Percentiles rank a stretch among this genome's conserved stretches.
Conservation (phyloP, 306 rosid species). For the Luffa acutangula region DNA sequence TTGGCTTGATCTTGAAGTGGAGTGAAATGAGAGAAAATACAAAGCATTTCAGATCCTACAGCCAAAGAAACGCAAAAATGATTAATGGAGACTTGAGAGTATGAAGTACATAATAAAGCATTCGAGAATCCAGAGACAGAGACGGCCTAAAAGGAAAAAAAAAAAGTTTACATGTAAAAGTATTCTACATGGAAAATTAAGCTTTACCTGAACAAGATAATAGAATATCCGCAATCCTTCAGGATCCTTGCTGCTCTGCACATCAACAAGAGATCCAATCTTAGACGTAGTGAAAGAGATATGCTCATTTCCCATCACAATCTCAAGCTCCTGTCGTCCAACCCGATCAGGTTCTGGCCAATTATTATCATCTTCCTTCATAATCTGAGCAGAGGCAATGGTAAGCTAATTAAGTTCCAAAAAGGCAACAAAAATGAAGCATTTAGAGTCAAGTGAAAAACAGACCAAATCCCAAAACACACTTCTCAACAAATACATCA, state of each 20-base stretch:
- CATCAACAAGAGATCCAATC: slow-evolving; percentile 94
- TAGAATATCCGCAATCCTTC: slow-evolving; percentile 99
- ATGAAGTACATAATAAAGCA: not conserved
- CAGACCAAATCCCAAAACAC: not conserved
- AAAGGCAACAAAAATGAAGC: not conserved
- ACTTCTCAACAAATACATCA: not conserved
- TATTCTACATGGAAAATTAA: not conserved
- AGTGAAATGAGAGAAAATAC: slow-evolving; percentile 92
- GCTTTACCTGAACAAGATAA: slow-evolving; percentile 87
- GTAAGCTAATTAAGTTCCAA: not conserved
- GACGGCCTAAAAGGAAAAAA: not conserved
- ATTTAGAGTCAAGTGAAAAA: not conserved
- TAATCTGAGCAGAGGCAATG: slow-evolving; percentile 34
- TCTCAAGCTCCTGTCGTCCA: slow-evolving; percentile 94
- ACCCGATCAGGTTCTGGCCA: slow-evolving; percentile 98
- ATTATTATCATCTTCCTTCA: slow-evolving; percentile 95
- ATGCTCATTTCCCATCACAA: slow-evolving; percentile 97
- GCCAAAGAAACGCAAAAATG: slow-evolving; percentile 15
- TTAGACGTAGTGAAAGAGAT: slow-evolving; percentile 94
- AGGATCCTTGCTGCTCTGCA: slow-evolving; percentile 95
- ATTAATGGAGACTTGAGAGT: not conserved
- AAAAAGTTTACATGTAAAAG: not conserved
- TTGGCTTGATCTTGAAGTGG: slow-evolving; percentile 96
- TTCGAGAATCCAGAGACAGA: not conserved
- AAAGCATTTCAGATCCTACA: slow-evolving; percentile 94